Percentiles rank a stretch among this genome's conserved stretches.
These are phyloP conservation scores for Takashimella tepidaria DNA, from an alignment of 1,284 basidiomycete species.

Conservation along the genomic window DNA sequence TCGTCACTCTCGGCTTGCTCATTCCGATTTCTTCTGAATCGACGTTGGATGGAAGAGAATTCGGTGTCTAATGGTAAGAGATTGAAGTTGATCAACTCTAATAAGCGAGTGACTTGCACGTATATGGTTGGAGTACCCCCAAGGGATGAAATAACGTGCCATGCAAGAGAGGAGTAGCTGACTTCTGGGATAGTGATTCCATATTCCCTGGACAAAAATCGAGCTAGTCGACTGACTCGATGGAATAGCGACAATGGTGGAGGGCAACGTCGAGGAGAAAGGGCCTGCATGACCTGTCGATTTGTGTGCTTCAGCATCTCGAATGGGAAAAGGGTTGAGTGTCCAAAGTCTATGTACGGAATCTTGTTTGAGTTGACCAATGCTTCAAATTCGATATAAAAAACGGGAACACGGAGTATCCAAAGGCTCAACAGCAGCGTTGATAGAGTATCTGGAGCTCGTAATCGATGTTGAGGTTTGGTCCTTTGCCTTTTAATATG, in stretches of 20 bases:
- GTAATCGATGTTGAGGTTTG: background rate
- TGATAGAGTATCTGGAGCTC: constrained; percentile 32
- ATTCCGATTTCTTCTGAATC: constrained; percentile 49
- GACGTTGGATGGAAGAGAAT: constrained; percentile 49
- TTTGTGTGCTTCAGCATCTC: constrained; percentile 49
- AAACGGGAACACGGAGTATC: constrained; percentile 67
- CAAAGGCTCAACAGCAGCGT: constrained; percentile 65
- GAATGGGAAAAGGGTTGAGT: constrained; percentile 56
- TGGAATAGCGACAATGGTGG: constrained; percentile 18
- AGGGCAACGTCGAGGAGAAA: constrained; percentile 19
- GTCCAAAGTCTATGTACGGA: constrained; percentile 73
- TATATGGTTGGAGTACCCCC: constrained; percentile 64
- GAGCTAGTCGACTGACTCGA: constrained; percentile 19
- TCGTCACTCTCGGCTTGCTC: constrained; percentile 1
- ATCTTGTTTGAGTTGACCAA: constrained; percentile 64
- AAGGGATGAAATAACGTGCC: constrained; percentile 66
- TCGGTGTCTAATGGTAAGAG: constrained; percentile 38
- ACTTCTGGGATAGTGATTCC: constrained; percentile 67
- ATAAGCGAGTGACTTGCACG: constrained; percentile 41
- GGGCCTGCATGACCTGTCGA: constrained; percentile 5
- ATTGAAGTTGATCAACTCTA: constrained; percentile 34
- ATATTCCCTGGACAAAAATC: constrained; percentile 45
- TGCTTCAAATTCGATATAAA: constrained; percentile 69
- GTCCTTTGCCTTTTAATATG: background rate
- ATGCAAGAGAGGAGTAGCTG: constrained; percentile 73